phyloP scores from a whole-genome alignment of 805 yeast species.

The Ogataea salicorniae region DNA sequence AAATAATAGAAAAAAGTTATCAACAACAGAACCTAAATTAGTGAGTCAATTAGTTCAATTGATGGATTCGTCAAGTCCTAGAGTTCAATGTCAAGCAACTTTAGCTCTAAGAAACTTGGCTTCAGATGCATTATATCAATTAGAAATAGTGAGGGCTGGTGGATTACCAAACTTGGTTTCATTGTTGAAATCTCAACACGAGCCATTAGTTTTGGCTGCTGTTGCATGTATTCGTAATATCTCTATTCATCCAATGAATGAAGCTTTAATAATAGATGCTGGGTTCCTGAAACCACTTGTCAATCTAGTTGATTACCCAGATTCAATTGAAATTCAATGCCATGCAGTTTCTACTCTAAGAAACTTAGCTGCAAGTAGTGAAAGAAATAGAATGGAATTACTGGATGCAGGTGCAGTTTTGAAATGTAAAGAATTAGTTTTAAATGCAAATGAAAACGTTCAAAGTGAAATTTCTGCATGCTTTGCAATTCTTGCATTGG shows the following conservation, averaged over 20 bases:
- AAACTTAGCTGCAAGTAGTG: slow-evolving; percentile 93
- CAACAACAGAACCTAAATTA: slow-evolving; percentile 88
- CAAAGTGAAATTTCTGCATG: slow-evolving; percentile 97
- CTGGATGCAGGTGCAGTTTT: slow-evolving; percentile 94
- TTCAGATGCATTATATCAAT: slow-evolving; percentile 90
- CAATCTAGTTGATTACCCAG: slow-evolving; percentile 72
- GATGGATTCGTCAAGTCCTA: slow-evolving; percentile 89
- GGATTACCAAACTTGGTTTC: slow-evolving; percentile 93
- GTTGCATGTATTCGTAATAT: slow-evolving; percentile 98
- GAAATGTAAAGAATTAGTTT: slow-evolving; percentile 82
- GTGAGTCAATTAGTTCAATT: slow-evolving; percentile 82
- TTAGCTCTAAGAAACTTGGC: slow-evolving; percentile 93
- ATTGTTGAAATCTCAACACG: slow-evolving; percentile 81
- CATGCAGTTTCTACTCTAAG: slow-evolving; percentile 96
- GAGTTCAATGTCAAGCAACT: slow-evolving; percentile 98
- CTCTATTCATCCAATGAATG: slow-evolving; percentile 94
- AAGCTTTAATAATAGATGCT: slow-evolving; percentile 91
- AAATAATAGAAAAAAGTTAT: slow-evolving; percentile 76
- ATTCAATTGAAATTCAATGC: slow-evolving; percentile 94
- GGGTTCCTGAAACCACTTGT: slow-evolving; percentile 93
- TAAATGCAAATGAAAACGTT: slow-evolving; percentile 82
- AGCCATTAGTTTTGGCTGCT: slow-evolving; percentile 89
- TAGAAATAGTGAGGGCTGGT: slow-evolving; percentile 92
- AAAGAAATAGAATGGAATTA: slow-evolving; percentile 84
- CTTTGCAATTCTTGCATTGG: slow-evolving; percentile 92